These are phyloP conservation scores for Nicotiana attenuata DNA, from an alignment of 257 asterid genomes.

Conservation along the genomic window DNA sequence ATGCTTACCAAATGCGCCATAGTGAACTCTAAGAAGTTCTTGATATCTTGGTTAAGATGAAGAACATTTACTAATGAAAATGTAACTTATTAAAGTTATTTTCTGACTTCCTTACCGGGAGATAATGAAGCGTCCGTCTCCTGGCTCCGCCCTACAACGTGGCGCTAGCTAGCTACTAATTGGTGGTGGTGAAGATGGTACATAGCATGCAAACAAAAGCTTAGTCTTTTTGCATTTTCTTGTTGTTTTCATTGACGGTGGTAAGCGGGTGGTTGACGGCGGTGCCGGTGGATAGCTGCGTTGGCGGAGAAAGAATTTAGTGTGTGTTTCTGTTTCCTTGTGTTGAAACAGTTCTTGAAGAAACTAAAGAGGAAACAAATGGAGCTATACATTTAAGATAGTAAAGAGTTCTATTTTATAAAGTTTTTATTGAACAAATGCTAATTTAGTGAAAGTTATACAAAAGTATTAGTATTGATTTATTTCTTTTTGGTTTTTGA, in stretches of 20 bases:
- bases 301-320: constrained; percentile 22
- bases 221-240: neutral
- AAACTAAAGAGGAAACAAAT: constrained; percentile 23
- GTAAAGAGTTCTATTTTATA: neutral
- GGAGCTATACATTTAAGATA: constrained; percentile 26
- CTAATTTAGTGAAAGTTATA: neutral
- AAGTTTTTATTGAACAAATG: constrained; percentile 14
- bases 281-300: neutral
- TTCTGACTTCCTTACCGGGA: constrained; percentile 24
- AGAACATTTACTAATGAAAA: neutral
- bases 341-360: constrained; percentile 28
- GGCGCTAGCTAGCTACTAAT: constrained; percentile 23
- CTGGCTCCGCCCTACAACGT: constrained; percentile 34
- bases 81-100: neutral
- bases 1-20: too few relatives aligned
- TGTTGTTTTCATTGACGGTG: constrained; percentile 7
- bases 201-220: neutral
- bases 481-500: neutral
- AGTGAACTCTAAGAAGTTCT: too few relatives aligned
- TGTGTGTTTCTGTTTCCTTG: constrained; percentile 22
- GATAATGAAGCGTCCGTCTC: constrained; percentile 15
- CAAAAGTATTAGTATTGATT: neutral
- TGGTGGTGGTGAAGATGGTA: constrained; percentile 13
- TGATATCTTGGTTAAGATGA: too few relatives aligned
- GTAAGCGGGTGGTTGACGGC: neutral